phyloP scores from a whole-genome alignment of 2,329 filamentous ascomycete genomes.

The Ceratocystis cacaofunesta region DNA sequence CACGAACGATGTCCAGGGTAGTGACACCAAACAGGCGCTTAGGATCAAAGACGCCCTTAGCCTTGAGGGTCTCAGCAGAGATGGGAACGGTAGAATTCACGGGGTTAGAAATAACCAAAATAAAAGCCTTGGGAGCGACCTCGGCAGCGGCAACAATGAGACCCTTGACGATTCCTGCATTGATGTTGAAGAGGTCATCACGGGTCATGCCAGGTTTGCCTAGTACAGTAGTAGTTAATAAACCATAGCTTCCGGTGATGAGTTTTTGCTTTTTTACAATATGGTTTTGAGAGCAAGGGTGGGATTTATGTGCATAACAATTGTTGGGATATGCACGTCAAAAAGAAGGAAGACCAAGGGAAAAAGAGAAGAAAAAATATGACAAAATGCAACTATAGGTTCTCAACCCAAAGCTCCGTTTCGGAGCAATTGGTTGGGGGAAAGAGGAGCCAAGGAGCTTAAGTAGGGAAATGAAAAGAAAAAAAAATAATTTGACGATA shows the following conservation, averaged over 20 bases:
- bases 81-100: conserved; percentile 99
- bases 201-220: conserved; percentile 99
- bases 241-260: conserved; percentile 14
- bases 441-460: background rate
- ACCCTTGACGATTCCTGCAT: conserved; percentile 92
- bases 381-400: background rate
- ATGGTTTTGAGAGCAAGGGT: background rate
- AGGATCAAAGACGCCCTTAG: conserved; percentile 81
- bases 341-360: conserved; percentile 3
- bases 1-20: conserved; percentile 93
- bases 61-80: conserved; percentile 90
- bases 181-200: conserved; percentile 99
- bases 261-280: background rate
- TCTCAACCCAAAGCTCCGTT: conserved; percentile 1
- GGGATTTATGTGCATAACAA: background rate
- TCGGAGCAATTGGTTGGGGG: conserved; percentile 10
- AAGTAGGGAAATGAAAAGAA: background rate
- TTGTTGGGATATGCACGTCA: conserved; percentile 7
- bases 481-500: background rate
- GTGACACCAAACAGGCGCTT: conserved; percentile 97
- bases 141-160: conserved; percentile 80
- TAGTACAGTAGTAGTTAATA: conserved; percentile 27
- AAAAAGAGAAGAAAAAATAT: background rate
- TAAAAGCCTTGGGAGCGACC: conserved; percentile 79
- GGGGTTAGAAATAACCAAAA: conserved; percentile 97